A percentile compares a stretch with the other conserved stretches of the same genome.
phyloP scores from a whole-genome alignment of 441 rosid genomes.

The Gossypium davidsonii region DNA sequence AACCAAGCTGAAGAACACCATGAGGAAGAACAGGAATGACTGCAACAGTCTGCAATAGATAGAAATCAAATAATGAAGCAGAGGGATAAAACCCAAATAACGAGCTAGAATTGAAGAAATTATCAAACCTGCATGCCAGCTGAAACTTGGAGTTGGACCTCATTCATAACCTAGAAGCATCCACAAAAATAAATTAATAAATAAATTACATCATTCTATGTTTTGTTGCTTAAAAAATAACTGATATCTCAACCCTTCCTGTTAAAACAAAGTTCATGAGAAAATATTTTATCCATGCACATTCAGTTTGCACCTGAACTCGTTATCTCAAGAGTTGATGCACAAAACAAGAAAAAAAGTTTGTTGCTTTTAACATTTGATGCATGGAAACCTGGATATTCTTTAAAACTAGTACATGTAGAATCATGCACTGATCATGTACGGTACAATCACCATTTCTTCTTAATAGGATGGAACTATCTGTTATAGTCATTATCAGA shows the following conservation, averaged over 20 bases:
- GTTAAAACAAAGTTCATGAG: background rate
- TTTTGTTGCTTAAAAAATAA: background rate
- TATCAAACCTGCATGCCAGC: conserved; percentile 81
- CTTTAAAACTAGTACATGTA: background rate
- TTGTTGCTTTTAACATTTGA: background rate
- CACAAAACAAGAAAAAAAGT: background rate
- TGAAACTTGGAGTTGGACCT: conserved; percentile 71
- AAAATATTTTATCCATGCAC: background rate
- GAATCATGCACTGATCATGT: background rate
- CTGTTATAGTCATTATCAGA: background rate
- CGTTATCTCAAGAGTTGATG: background rate
- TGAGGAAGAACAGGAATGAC: conserved; percentile 75
- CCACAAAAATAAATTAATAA: background rate
- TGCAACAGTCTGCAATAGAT: conserved; percentile 63
- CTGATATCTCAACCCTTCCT: background rate
- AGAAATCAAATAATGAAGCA: conserved; percentile 9
- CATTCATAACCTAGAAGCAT: conserved; percentile 53
- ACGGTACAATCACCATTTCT: background rate
- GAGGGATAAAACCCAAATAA: background rate
- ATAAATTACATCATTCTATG: conserved; percentile 11
- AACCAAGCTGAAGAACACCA: conserved; percentile 91
- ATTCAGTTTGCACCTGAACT: background rate
- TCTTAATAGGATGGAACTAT: background rate
- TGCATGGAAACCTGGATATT: background rate
- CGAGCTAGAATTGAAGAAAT: conserved; percentile 10